These are phyloP conservation scores for Hypoxylon rubiginosum DNA, from an alignment of 2,329 filamentous ascomycete species.

Conservation along the genomic window DNA sequence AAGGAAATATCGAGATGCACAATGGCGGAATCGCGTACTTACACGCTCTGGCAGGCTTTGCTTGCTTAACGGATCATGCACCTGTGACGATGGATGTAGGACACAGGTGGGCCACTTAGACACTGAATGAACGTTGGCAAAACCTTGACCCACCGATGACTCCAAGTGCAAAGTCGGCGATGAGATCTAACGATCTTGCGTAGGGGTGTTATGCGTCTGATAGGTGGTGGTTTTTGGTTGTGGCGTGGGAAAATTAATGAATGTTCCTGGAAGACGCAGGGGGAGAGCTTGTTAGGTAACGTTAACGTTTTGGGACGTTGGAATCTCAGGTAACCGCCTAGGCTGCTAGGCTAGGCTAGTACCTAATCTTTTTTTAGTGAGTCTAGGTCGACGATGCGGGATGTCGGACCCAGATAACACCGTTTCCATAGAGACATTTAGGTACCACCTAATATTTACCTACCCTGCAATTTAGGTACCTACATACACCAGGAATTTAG, in stretches of 20 bases:
- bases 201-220: neutral
- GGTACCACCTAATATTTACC: neutral
- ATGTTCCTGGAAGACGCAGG: slow-evolving; percentile 22
- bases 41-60: slow-evolving; percentile 10
- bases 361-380: slow-evolving; percentile 35
- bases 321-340: slow-evolving; percentile 23
- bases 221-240: neutral
- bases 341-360: slow-evolving; percentile 23
- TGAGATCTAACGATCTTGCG: slow-evolving; percentile 9
- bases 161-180: neutral
- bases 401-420: slow-evolving; percentile 33
- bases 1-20: neutral
- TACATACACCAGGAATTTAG: slow-evolving; percentile 8
- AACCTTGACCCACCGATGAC: neutral
- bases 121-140: neutral
- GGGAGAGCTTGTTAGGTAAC: slow-evolving; percentile 12
- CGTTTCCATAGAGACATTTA: slow-evolving; percentile 22
- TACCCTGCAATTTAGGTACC: slow-evolving; percentile 7
- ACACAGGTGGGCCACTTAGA: neutral
- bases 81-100: slow-evolving; percentile 7
- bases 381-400: slow-evolving; percentile 16
- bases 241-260: slow-evolving; percentile 10
- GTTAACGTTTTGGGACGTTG: slow-evolving; percentile 4
- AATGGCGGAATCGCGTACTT: slow-evolving; percentile 13
- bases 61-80: slow-evolving; percentile 19